Base-by-base conservation (phyloP, 1,139 yeast genomes). In the Taphrina communis region DNA sequence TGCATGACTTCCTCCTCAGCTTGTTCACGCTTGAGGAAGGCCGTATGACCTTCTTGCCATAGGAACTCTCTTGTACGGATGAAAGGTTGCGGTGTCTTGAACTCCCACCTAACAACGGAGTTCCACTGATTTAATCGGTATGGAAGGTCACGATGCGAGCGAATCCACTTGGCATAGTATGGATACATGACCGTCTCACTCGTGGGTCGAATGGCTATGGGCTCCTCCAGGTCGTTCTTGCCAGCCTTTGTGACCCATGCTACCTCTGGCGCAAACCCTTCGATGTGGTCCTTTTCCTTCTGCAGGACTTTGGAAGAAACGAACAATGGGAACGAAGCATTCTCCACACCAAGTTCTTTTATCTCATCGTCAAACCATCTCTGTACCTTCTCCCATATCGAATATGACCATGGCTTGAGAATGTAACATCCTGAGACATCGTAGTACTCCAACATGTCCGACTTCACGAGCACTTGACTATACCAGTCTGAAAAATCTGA, bases 31-130 rank as follows among this genome's bases (percentile, higher is more conserved):
- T 95, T 89, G 78, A 94, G 85, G 78, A 90, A 97, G 69, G 97
- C 99, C 68, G 99, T 95, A 82, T 95, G 99, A 74, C 99, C 99
- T 82, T 95, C 99, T 82, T 95, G 99, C 99, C 99, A 95, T 80
- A 95, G 84, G 82, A 95, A 95, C 81, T 95, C 99, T 82, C 99
- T 89, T 17, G 99, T 95, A 85, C 99, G 90, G 78, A 95, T 83
- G 81, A 95, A 95, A 70, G 99, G 99, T 82, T 95, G 99, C 70
- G 99, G 99, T 80, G 95, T 98, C 83, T 95, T 95, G 83, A 95
- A 95, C 82, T 95, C 99, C 99, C 99, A 95, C 84, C 99, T 88
- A 66, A 95, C 99, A 68, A 95, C 74, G 31, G 98, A 93, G 82
- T 95, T 95, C 99, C 99, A 95, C 82, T 95, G 99, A 83, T 95